Base-by-base conservation (phyloP, 1,284 basidiomycete genomes). In the Lignosus rhinocerotis region DNA sequence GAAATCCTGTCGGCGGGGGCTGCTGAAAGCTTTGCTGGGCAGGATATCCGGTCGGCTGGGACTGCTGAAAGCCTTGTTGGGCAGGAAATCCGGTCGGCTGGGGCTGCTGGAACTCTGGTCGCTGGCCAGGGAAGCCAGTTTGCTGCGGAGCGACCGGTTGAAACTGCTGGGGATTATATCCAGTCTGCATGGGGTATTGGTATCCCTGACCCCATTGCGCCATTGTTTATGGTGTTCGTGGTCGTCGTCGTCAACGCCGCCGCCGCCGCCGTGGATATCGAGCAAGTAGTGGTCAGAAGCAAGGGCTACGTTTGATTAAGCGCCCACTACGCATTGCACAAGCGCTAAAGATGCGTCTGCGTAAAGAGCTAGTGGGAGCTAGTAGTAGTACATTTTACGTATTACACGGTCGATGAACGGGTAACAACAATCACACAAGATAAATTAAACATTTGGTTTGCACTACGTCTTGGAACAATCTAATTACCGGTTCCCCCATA, bases 181-280 rank as follows among this genome's bases (percentile, higher is more conserved):
- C 86, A 1, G 85, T 86, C 60, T 82, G 81, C 69, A 80, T 74
- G 30, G 85, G 81, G 66, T 83, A 83, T 67, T 84, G 82, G 17
- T 76, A 86, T 70, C 80, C 75, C 60, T 85, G 83, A 58, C 80
- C 80, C 88, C 88, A 90, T 73, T 90, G 81, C 58, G 80, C 74
- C 81, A 82, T 83, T 43, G 55, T 45, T 32, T n/a, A n/a, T n/a
- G 58, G 36, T 32, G 19, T 44, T 61, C 46, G 59, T 61, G 16
- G 63, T 59, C 42, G 51, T 32, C 42, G 60, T 54, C 38, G 53
- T 33, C 46, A 60, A 59, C 41, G 58, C 52, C 48, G 56, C 56
- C 43, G 56, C 56, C 43, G 55, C 46, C 38, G 49, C 46, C 10
- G 53, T 33, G 45, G 55, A 39, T 32, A 45, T 32, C 54, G n/a